Evolutionary conservation across 768 basidiomycete species (phyloP), one percentile per base, ranked within the genome.

Genomic region (Boletus pseudopeckii): DNA sequence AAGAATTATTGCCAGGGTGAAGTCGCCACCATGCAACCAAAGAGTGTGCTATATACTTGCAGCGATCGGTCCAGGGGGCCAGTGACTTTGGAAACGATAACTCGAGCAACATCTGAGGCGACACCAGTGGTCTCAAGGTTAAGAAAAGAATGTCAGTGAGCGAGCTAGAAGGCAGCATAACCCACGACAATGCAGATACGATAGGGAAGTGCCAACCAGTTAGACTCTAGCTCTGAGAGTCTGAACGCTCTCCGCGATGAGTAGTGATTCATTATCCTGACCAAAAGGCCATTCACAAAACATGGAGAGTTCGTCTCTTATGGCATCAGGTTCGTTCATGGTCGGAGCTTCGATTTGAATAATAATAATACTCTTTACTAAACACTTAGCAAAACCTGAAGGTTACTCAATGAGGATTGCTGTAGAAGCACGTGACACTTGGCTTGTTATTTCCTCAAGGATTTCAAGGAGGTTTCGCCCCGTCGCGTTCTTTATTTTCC

Each of bases 361-460:
- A n/a, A 32, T 32, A 17, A 37, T 36, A 7, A 45, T 28, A 30
- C 52, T 42, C 17, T 8, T 24, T 22, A 13, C 5, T 43, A 45
- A 28, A 7, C 28, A 22, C 24, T 50, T 50, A 30, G 41, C 40
- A 20, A 50, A 47, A 30, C n/a, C n/a, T n/a, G n/a, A n/a, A n/a
- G n/a, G n/a, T n/a, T n/a, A n/a, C n/a, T n/a, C 41, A 56, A 57
- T 53, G 42, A n/a, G 22, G 6, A 37, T 10, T 36, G 22, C 5
- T 17, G 10, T 26, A 7, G 15, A 4, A 40, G 34, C 48, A 60
- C 53, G 59, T 60, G 57, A 41, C 45, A 41, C 28, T 1, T 15
- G 6, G 14, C 45, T 18, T 41, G 24, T n/a, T 41, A 22, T n/a
- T 39, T 32, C 37, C 24, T n/a, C 40, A 9, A 52, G 38, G 24